Conservation (phyloP, 2,329 filamentous ascomycete genomes). For the Whalleya microplaca region DNA sequence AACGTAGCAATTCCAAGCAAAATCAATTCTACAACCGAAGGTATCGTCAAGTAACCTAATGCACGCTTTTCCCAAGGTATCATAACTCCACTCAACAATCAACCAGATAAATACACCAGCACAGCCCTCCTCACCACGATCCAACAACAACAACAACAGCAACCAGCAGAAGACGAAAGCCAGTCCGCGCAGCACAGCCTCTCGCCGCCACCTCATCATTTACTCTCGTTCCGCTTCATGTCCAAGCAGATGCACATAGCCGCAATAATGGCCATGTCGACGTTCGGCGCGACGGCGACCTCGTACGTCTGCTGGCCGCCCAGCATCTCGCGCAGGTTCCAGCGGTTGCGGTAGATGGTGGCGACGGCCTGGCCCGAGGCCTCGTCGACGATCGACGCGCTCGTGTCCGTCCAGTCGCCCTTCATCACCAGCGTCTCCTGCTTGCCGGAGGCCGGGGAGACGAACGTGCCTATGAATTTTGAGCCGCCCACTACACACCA, state of each 20-base stretch:
- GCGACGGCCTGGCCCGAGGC: constrained; percentile 56
- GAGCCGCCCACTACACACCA: constrained; percentile 50
- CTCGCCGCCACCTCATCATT: constrained; percentile 8
- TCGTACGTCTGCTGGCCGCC: constrained; percentile 68
- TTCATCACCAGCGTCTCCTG: constrained; percentile 57
- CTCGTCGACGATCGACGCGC: constrained; percentile 60
- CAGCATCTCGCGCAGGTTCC: constrained; percentile 61
- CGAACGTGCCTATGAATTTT: constrained; percentile 62
- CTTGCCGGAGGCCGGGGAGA: constrained; percentile 46
- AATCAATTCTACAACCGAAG: too few relatives aligned
- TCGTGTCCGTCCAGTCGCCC: constrained; percentile 63
- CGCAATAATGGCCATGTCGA: constrained; percentile 67
- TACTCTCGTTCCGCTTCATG: constrained; percentile 59
- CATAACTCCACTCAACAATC: too few relatives aligned
- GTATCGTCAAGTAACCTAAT: too few relatives aligned
- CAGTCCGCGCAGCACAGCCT: too few relatives aligned
- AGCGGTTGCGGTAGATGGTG: constrained; percentile 60
- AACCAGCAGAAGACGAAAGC: too few relatives aligned
- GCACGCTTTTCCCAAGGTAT: too few relatives aligned
- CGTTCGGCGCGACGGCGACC: constrained; percentile 64
- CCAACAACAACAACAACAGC: too few relatives aligned
- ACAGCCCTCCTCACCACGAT: too few relatives aligned
- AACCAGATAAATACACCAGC: too few relatives aligned
- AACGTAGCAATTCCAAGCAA: too few relatives aligned
- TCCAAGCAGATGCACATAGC: constrained; percentile 72